Percentiles rank a stretch among this genome's conserved stretches.
Conservation (phyloP, 2,329 filamentous ascomycete genomes). For the Ceratocystis papillata region DNA sequence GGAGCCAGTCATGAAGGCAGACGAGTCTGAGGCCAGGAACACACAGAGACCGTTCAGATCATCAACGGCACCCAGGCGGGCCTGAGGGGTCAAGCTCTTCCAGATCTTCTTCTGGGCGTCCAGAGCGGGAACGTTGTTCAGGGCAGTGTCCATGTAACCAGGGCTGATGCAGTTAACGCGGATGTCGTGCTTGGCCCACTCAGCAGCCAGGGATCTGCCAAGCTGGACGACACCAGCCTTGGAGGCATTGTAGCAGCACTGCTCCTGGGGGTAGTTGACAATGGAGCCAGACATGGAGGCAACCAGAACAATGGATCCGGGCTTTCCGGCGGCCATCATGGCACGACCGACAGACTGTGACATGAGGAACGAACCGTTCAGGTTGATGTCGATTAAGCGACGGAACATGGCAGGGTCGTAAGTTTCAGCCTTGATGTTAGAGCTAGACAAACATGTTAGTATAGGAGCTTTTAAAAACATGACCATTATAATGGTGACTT, state of each 20-base stretch:
- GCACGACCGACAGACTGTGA: conserved; percentile 58
- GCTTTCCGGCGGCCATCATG: conserved; percentile 62
- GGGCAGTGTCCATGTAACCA: conserved; percentile 76
- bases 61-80: conserved; percentile 59
- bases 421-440: conserved; percentile 70
- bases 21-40: conserved; percentile 63
- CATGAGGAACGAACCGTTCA: conserved; percentile 69
- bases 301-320: conserved; percentile 63
- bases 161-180: conserved; percentile 77
- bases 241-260: conserved; percentile 72
- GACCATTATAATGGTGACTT: conserved; percentile 21
- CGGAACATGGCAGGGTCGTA: conserved; percentile 70
- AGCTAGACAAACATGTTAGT: conserved; percentile 32
- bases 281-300: conserved; percentile 74
- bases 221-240: conserved; percentile 72
- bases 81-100: conserved; percentile 62
- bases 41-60: conserved; percentile 69
- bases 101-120: conserved; percentile 76
- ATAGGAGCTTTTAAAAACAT: conserved; percentile 28
- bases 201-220: conserved; percentile 68
- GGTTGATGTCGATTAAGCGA: conserved; percentile 69
- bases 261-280: conserved; percentile 78
- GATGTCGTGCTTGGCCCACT: conserved; percentile 73
- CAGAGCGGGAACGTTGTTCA: conserved; percentile 66
- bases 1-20: conserved; percentile 65